phyloP scores from a whole-genome alignment of 495 filamentous ascomycete species.

The Trichodelitschia bisporula region DNA sequence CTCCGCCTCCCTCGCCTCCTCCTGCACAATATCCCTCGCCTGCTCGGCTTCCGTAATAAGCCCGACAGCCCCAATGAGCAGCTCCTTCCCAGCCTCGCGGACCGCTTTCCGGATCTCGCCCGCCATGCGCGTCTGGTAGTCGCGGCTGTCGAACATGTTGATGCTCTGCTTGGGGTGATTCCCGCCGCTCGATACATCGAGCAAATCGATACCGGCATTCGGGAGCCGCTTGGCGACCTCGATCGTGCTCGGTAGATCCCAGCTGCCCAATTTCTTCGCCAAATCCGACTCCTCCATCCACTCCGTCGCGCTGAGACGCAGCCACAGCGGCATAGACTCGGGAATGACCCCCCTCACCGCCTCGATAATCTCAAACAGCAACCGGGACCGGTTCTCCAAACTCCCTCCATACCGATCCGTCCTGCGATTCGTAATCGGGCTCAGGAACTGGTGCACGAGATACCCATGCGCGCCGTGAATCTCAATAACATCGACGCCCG shows the following conservation, averaged over 20 bases:
- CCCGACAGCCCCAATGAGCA: conserved; percentile 51
- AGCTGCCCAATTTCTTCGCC: conserved; percentile 25
- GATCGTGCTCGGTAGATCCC: conserved; percentile 38
- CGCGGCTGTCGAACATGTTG: conserved; percentile 15
- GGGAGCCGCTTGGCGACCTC: conserved; percentile 37
- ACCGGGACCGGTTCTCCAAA: conserved; percentile 29
- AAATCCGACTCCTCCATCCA: conserved; percentile 35
- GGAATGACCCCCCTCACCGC: conserved; percentile 30
- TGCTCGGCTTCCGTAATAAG: conserved; percentile 30
- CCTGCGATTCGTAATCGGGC: conserved; percentile 16
- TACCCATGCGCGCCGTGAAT: conserved; percentile 19
- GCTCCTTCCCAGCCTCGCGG: conserved; percentile 23
- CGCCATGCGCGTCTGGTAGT: conserved; percentile 42
- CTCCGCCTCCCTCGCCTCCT: too few relatives aligned
- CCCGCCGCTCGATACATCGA: conserved; percentile 52
- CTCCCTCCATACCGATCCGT: conserved; percentile 19
- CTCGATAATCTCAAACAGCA: conserved; percentile 27
- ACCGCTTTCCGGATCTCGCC: conserved; percentile 25
- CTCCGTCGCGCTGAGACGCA: conserved; percentile 48
- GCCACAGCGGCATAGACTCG: conserved; percentile 32
- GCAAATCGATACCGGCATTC: conserved; percentile 40
- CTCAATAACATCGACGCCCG: conserved; percentile 42
- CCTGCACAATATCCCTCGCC: conserved; percentile 12
- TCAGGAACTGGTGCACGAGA: conserved; percentile 15
- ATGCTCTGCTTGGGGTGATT: conserved; percentile 37